Conservation (phyloP, 2,329 filamentous ascomycete species). For the Dendrostoma leiphaemia region DNA sequence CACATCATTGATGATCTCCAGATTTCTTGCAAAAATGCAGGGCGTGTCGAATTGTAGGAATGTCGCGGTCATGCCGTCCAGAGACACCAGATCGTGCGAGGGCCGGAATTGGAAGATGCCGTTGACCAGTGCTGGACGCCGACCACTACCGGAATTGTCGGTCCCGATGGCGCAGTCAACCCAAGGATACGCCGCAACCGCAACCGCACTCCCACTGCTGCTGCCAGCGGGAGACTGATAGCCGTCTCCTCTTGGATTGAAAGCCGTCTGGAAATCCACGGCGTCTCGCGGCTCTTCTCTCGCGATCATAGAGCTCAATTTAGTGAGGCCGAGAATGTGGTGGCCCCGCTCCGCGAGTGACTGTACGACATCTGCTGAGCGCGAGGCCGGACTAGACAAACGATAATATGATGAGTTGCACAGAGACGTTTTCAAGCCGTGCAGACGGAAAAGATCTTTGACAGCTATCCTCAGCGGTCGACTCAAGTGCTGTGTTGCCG, state of each 20-base stretch:
- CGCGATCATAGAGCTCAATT: slow-evolving; percentile 42
- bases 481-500: too few relatives aligned
- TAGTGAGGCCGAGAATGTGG: slow-evolving; percentile 52
- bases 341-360: slow-evolving; percentile 59
- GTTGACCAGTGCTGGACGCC: neutral
- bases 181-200: slow-evolving; percentile 32
- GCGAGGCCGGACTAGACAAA: slow-evolving; percentile 43
- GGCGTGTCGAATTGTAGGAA: slow-evolving; percentile 5
- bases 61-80: neutral
- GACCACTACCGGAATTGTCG: slow-evolving; percentile 7
- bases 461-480: slow-evolving; percentile 33
- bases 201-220: slow-evolving; percentile 29
- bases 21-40: neutral
- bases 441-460: slow-evolving; percentile 31
- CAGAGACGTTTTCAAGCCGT: slow-evolving; percentile 53
- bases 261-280: slow-evolving; percentile 36
- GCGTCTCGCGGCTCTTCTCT: slow-evolving; percentile 14
- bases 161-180: slow-evolving; percentile 22
- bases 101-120: slow-evolving; percentile 6
- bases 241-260: slow-evolving; percentile 46
- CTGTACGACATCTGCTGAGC: slow-evolving; percentile 50
- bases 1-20: neutral
- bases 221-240: slow-evolving; percentile 44
- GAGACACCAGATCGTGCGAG: neutral
- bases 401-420: slow-evolving; percentile 58